These are phyloP conservation scores for Corinectria fuckeliana DNA, from an alignment of 2,329 filamentous ascomycete genomes.

Conservation along the genomic window DNA sequence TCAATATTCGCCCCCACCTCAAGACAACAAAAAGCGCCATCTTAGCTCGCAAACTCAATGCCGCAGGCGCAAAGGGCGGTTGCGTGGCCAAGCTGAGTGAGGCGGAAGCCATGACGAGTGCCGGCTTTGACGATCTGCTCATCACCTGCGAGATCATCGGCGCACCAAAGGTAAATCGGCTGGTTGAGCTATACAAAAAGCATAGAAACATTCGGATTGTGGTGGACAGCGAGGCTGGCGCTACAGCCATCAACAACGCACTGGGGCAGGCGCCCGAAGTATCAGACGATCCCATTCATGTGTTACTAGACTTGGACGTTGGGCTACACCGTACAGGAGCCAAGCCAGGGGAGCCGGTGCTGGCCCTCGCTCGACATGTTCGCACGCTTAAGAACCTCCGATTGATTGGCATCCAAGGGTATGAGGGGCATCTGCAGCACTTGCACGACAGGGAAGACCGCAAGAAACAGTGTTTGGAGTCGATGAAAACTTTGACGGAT, in stretches of 20 bases:
- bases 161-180: conserved; percentile 6
- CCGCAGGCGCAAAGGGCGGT: conserved; percentile 25
- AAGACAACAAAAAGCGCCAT: conserved; percentile 28
- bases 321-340: conserved; percentile 20
- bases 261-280: background rate
- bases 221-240: conserved; percentile 19
- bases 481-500: conserved; percentile 21
- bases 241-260: conserved; percentile 16
- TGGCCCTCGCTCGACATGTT: conserved; percentile 17
- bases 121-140: conserved; percentile 27
- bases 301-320: conserved; percentile 27
- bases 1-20: conserved; percentile 34
- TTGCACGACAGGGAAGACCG: conserved; percentile 23
- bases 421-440: conserved; percentile 29
- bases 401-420: conserved; percentile 27
- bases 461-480: conserved; percentile 17
- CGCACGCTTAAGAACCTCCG: conserved; percentile 4
- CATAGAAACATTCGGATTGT: conserved; percentile 18
- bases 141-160: conserved; percentile 32
- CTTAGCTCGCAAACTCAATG: conserved; percentile 17
- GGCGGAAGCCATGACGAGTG: conserved; percentile 25
- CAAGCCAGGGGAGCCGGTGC: background rate
- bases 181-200: conserved; percentile 23
- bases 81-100: conserved; percentile 29
- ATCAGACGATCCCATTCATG: conserved; percentile 7